phyloP scores from a whole-genome alignment of 192 early-diverging fungal genomes.

The Radiomyces spectabilis region DNA sequence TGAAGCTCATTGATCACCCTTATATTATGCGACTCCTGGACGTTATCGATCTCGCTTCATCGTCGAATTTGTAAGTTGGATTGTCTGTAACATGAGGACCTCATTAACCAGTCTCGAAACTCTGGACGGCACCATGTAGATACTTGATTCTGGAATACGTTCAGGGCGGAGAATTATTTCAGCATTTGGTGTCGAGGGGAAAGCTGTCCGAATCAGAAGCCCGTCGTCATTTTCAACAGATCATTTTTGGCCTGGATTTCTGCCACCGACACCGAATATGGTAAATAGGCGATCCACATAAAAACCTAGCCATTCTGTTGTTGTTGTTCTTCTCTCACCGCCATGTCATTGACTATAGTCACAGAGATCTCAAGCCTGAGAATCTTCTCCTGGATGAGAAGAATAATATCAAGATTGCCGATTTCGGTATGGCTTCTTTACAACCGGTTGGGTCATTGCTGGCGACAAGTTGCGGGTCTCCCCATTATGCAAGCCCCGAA shows the following conservation, averaged over 20 bases:
- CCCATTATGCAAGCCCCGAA: conserved; percentile 70
- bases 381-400: conserved; percentile 50
- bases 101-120: no score
- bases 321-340: no score
- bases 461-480: conserved; percentile 67
- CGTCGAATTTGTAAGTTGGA: conserved; percentile 13
- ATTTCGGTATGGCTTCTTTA: conserved; percentile 83
- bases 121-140: no score
- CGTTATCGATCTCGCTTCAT: conserved; percentile 36
- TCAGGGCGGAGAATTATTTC: conserved; percentile 68
- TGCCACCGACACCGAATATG: conserved; percentile 64
- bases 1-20: conserved; percentile 46
- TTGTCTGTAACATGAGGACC: no score
- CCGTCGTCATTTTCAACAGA: conserved; percentile 64
- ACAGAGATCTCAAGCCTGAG: conserved; percentile 93
- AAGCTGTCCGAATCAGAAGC: conserved; percentile 53
- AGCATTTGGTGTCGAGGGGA: conserved; percentile 59
- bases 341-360: no score
- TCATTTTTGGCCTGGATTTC: conserved; percentile 57
- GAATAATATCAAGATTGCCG: conserved; percentile 82
- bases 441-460: conserved; percentile 45
- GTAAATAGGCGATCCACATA: conserved; percentile 24
- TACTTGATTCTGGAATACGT: conserved; percentile 63
- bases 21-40: conserved; percentile 42
- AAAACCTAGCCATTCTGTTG: no score